These are phyloP conservation scores for Lenwebbia sp. DNA, from an alignment of 345 rosid species.

Conservation along the genomic window DNA sequence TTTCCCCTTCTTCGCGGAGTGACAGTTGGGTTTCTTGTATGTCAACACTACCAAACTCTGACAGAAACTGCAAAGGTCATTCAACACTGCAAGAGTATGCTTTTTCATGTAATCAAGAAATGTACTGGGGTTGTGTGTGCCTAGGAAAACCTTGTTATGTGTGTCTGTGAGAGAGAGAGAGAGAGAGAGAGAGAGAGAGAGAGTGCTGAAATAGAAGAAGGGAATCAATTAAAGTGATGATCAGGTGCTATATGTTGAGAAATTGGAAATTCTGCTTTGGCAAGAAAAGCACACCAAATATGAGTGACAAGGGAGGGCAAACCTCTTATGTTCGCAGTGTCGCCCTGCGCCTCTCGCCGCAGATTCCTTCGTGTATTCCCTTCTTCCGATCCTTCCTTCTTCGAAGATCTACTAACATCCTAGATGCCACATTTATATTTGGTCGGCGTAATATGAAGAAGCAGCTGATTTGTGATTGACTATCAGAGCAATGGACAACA, in stretches of 20 bases:
- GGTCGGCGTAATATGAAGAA: neutral
- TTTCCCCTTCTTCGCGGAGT: neutral
- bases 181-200: neutral
- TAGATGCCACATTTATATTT: neutral
- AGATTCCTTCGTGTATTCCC: neutral
- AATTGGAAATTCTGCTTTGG: neutral
- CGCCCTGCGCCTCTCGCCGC: neutral
- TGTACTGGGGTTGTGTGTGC: neutral
- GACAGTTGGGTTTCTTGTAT: neutral
- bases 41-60: neutral
- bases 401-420: neutral
- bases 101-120: neutral
- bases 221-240: neutral
- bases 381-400: neutral
- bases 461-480: neutral
- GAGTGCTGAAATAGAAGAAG: neutral
- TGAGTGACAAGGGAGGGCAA: neutral
- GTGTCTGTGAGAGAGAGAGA: neutral
- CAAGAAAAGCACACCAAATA: neutral
- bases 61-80: neutral
- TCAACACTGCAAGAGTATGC: neutral
- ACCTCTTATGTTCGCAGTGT: neutral
- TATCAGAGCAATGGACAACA: neutral
- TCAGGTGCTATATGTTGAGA: neutral
- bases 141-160: neutral